These are phyloP conservation scores for Acacia confusa DNA, from an alignment of 306 rosid species.

Conservation along the genomic window DNA sequence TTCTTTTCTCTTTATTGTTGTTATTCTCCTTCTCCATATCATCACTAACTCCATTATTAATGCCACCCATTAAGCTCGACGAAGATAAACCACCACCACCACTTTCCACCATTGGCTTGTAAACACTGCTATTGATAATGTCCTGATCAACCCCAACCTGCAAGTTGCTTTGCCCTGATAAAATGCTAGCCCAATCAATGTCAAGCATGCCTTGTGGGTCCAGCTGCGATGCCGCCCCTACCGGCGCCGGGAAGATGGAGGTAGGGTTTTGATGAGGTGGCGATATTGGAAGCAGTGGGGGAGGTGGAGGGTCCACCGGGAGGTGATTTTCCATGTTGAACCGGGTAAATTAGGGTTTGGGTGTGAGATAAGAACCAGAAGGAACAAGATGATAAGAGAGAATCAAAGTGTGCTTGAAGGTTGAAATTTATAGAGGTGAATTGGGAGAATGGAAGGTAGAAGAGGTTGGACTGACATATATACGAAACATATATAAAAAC, in stretches of 20 bases:
- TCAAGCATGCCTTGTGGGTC: slow-evolving; percentile 40
- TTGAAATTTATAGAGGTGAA: slow-evolving; percentile 38
- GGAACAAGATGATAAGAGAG: slow-evolving; percentile 31
- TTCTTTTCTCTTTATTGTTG: slow-evolving; percentile 32
- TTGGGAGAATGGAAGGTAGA: slow-evolving; percentile 44
- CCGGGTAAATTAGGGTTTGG: background rate
- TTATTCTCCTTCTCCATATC: slow-evolving; percentile 32
- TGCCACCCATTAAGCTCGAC: slow-evolving; percentile 7
- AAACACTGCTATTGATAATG: background rate
- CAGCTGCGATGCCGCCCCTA: slow-evolving; percentile 23
- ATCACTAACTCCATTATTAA: slow-evolving; percentile 16
- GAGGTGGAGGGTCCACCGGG: slow-evolving; percentile 34
- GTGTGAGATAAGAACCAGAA: background rate
- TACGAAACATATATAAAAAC: too few species aligned
- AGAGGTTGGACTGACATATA: slow-evolving; percentile 50
- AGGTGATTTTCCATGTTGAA: slow-evolving; percentile 46
- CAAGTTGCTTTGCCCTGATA: slow-evolving; percentile 43
- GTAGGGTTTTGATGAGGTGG: slow-evolving; percentile 31
- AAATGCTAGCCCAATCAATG: slow-evolving; percentile 68
- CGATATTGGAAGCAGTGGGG: background rate
- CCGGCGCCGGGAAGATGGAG: slow-evolving; percentile 39
- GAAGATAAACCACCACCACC: background rate
- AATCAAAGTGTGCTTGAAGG: slow-evolving; percentile 30
- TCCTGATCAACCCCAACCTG: slow-evolving; percentile 1
- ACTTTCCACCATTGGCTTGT: background rate